A percentile compares a stretch with the other conserved stretches of the same genome.
Evolutionary conservation across 1,139 yeast species (phyloP).

Genomic region (Geotrichum fermentans): DNA sequence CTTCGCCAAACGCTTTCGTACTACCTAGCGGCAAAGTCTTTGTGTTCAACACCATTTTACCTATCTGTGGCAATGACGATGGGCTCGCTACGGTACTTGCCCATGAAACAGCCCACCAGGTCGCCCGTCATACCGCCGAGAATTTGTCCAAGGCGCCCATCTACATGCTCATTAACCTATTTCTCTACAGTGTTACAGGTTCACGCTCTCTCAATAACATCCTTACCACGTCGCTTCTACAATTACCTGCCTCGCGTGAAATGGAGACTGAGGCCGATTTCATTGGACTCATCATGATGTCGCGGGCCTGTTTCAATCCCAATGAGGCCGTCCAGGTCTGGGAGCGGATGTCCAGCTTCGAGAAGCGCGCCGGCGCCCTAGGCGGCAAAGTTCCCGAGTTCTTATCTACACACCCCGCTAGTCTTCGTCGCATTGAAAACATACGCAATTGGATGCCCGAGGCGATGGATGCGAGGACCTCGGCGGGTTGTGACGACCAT

Average conservation of each 20-base stretch:
- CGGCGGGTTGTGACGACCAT: slow-evolving; percentile 25
- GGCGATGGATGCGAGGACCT: slow-evolving; percentile 41
- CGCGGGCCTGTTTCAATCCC: slow-evolving; percentile 81
- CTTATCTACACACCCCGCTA: slow-evolving; percentile 88
- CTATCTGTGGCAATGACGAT: slow-evolving; percentile 74
- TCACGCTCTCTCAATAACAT: slow-evolving; percentile 39
- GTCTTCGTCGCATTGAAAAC: slow-evolving; percentile 61
- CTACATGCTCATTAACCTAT: slow-evolving; percentile 49
- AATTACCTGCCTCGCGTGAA: slow-evolving; percentile 80
- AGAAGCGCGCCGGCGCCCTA: slow-evolving; percentile 34
- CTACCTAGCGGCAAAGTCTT: slow-evolving; percentile 95
- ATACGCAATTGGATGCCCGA: slow-evolving; percentile 70
- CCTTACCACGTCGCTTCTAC: slow-evolving; percentile 55
- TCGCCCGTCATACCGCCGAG: slow-evolving; percentile 89
- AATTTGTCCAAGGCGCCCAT: slow-evolving; percentile 47
- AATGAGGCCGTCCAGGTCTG: slow-evolving; percentile 69
- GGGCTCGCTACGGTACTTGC: slow-evolving; percentile 91
- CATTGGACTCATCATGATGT: slow-evolving; percentile 88
- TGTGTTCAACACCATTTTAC: slow-evolving; percentile 73
- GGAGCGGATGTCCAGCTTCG: slow-evolving; percentile 71
- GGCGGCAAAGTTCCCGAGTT: slow-evolving; percentile 46
- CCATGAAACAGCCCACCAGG: slow-evolving; percentile 90
- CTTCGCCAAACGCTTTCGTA: slow-evolving; percentile 93
- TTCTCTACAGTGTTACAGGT: slow-evolving; percentile 51
- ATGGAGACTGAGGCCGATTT: slow-evolving; percentile 97